Evolutionary conservation across 2,329 filamentous ascomycete genomes (phyloP).

Genomic region (Ampelomyces quisqualis): DNA sequence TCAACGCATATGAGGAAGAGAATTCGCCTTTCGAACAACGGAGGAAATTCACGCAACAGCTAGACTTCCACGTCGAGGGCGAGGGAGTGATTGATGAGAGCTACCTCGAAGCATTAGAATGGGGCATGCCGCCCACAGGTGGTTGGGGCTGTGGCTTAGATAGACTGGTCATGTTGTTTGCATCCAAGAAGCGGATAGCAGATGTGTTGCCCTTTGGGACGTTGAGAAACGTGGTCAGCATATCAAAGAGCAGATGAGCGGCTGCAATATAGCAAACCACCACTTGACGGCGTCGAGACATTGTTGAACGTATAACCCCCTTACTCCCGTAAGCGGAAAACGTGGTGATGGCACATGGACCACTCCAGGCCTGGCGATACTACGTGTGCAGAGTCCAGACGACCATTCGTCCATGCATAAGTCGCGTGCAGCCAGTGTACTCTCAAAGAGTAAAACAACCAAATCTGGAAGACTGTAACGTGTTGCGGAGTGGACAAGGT

Average conservation of each 20-base stretch:
- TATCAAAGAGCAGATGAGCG: conserved; percentile 29
- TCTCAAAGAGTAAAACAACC: too few species aligned
- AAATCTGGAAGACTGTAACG: too few species aligned
- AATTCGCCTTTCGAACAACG: conserved; percentile 88
- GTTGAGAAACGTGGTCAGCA: conserved; percentile 60
- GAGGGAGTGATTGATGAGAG: conserved; percentile 66
- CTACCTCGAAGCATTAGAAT: conserved; percentile 81
- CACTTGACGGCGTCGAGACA: too few species aligned
- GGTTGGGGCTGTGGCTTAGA: conserved; percentile 97
- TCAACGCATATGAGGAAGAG: conserved; percentile 98
- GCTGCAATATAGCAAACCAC: neutral
- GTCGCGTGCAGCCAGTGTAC: too few species aligned
- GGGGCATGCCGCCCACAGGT: conserved; percentile 90
- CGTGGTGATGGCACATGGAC: too few species aligned
- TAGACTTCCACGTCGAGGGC: conserved; percentile 40
- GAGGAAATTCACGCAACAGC: conserved; percentile 71
- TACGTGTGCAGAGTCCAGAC: too few species aligned
- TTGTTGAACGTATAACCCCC: too few species aligned
- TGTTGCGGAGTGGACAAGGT: too few species aligned
- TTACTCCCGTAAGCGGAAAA: too few species aligned
- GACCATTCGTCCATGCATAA: too few species aligned
- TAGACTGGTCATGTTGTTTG: conserved; percentile 86
- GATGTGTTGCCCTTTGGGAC: conserved; percentile 90
- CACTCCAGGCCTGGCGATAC: too few species aligned
- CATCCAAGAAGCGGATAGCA: conserved; percentile 73